Evolutionary conservation across 371 early-diverging fungal species (phyloP).

Genomic region (Batkoa obscura): DNA sequence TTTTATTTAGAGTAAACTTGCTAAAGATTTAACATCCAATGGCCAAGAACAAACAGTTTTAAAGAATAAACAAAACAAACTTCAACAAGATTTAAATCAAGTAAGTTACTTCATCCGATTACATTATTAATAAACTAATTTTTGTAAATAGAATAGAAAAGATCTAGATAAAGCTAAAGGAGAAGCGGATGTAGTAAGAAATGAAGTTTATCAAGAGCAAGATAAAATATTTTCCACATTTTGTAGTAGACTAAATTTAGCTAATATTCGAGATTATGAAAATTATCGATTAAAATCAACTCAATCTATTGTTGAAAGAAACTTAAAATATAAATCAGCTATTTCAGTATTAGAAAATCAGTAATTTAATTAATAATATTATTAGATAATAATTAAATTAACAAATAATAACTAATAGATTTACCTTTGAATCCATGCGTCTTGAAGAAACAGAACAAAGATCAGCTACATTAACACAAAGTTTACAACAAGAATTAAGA

Average conservation of each 20-base stretch:
- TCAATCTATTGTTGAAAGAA: conserved; percentile 46
- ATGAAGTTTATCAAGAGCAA: conserved; percentile 10
- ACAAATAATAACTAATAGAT: conserved; percentile 3
- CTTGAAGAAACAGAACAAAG: conserved; percentile 41
- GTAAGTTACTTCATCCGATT: no score
- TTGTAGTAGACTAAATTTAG: conserved; percentile 43
- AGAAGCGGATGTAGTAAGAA: neutral
- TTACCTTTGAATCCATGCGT: conserved; percentile 58
- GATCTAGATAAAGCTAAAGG: neutral
- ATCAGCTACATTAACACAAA: no score
- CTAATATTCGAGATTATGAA: conserved; percentile 73
- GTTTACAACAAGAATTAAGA: no score
- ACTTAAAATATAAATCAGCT: conserved; percentile 50
- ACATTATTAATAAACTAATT: no score
- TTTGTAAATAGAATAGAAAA: no score
- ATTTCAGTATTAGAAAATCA: conserved; percentile 56
- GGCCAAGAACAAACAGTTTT: no score
- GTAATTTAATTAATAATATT: conserved; percentile 4
- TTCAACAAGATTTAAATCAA: no score
- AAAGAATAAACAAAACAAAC: no score
- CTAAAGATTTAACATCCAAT: no score
- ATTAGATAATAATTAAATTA: neutral
- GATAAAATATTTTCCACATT: conserved; percentile 58
- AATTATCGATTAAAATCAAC: conserved; percentile 39
- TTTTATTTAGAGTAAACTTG: no score